phyloP scores from a whole-genome alignment of 768 basidiomycete species.

The Butyriboletus loyo region DNA sequence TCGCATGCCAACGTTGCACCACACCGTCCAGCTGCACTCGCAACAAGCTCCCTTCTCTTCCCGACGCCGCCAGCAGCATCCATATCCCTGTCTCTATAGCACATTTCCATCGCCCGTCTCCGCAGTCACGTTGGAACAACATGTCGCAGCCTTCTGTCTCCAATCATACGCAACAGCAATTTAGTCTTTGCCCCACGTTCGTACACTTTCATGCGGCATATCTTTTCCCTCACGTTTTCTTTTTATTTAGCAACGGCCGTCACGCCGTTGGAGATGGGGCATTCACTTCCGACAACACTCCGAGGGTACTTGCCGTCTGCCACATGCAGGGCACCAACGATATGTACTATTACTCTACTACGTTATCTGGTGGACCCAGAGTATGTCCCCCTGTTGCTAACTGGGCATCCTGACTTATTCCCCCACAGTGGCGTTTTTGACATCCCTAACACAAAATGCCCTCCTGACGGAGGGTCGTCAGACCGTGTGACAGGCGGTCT shows the following conservation, averaged over 20 bases:
- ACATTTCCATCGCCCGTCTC: not conserved
- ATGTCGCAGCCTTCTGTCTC: conserved; percentile 76
- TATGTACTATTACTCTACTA: conserved; percentile 89
- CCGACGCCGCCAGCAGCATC: not conserved
- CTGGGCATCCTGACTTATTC: conserved; percentile 2
- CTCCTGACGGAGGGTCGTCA: conserved; percentile 93
- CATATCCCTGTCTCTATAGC: conserved; percentile 2
- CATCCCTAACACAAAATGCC: conserved; percentile 87
- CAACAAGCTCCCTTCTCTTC: not conserved
- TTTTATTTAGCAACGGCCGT: conserved; percentile 77
- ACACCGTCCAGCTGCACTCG: conserved; percentile 3
- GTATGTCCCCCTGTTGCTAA: conserved; percentile 42
- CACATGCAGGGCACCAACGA: conserved; percentile 76
- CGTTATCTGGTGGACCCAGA: conserved; percentile 92
- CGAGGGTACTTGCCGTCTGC: conserved; percentile 83
- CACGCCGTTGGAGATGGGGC: conserved; percentile 98
- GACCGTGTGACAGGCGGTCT: conserved; percentile 92
- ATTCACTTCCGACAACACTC: conserved; percentile 70
- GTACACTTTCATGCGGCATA: conserved; percentile 21
- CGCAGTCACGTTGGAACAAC: conserved; percentile 75
- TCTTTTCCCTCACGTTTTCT: conserved; percentile 10
- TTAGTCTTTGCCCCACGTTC: conserved; percentile 95
- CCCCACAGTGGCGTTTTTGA: conserved; percentile 88
- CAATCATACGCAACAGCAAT: conserved; percentile 72
- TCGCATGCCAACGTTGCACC: conserved; percentile 7